Evolutionary conservation across 2,329 filamentous ascomycete genomes (phyloP).

Genomic region (Ceratocystis eucalypticola): DNA sequence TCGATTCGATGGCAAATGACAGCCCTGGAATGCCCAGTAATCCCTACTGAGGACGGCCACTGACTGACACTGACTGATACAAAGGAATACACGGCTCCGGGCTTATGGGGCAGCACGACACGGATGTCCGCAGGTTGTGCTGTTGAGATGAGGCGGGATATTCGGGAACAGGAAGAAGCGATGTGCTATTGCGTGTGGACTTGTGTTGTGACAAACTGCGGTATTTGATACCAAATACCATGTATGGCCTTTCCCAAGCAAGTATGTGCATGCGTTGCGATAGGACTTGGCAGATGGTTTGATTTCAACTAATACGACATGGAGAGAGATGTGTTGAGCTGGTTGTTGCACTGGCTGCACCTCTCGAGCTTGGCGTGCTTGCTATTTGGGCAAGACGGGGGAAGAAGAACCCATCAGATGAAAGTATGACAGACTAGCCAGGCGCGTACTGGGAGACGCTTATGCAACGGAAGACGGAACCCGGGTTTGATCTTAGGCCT

Average conservation of each 20-base stretch:
- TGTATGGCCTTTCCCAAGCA: neutral
- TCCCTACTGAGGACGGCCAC: neutral
- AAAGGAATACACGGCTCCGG: neutral
- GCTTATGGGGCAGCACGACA: neutral
- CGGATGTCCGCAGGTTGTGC: neutral
- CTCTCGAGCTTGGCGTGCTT: neutral
- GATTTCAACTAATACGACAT: neutral
- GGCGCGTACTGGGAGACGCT: neutral
- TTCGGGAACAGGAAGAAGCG: neutral
- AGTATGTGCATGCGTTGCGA: neutral
- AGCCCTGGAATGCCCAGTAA: neutral
- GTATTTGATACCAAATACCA: neutral
- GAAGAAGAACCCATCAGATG: neutral
- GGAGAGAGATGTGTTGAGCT: neutral
- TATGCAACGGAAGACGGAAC: neutral
- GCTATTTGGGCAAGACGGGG: neutral
- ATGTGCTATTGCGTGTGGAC: neutral
- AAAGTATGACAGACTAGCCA: neutral
- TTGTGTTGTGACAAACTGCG: neutral
- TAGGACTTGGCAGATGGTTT: neutral
- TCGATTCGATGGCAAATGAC: neutral
- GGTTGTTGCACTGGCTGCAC: neutral
- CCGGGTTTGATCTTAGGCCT: neutral
- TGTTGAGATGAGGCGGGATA: neutral
- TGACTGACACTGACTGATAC: neutral